Conservation (phyloP, 176 grass and related monocot genomes). For the Microstegium vimineum region DNA sequence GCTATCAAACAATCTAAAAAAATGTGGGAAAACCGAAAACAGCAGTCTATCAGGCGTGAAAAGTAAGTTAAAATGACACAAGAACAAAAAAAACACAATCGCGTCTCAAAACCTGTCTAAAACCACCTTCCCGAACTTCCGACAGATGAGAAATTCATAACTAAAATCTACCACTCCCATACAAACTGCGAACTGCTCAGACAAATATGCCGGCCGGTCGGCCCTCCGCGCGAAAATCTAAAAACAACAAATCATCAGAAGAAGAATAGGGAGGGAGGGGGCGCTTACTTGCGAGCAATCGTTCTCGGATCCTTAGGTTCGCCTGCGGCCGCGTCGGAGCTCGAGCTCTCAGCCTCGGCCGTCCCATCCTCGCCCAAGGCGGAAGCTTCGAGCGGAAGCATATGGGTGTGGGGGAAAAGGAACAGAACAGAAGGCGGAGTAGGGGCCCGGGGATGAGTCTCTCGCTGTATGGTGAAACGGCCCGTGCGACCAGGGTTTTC, state of each 20-base stretch:
- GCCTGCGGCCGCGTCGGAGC: neutral
- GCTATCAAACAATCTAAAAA: neutral
- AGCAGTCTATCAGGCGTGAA: neutral
- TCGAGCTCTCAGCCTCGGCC: neutral
- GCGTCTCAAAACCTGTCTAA: conserved; percentile 20
- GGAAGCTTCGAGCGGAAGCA: conserved; percentile 21
- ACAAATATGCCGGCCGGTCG: too few relatives aligned
- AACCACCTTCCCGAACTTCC: conserved; percentile 6
- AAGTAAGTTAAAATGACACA: neutral
- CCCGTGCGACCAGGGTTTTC: too few relatives aligned
- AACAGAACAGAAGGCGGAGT: neutral
- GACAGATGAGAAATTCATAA: neutral
- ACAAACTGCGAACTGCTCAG: too few relatives aligned
- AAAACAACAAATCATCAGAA: neutral
- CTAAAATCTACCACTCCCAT: neutral
- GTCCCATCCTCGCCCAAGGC: conserved; percentile 46
- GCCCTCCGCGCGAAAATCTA: neutral
- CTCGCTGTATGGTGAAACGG: neutral
- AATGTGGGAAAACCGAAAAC: neutral
- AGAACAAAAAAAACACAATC: neutral
- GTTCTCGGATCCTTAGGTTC: conserved; percentile 57
- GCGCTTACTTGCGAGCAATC: conserved; percentile 69
- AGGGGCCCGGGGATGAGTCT: too few relatives aligned
- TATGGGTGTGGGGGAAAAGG: too few relatives aligned
- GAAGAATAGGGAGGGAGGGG: too few relatives aligned